Conservation (phyloP, 176 grass and related monocot genomes). For the Olyra latifolia region DNA sequence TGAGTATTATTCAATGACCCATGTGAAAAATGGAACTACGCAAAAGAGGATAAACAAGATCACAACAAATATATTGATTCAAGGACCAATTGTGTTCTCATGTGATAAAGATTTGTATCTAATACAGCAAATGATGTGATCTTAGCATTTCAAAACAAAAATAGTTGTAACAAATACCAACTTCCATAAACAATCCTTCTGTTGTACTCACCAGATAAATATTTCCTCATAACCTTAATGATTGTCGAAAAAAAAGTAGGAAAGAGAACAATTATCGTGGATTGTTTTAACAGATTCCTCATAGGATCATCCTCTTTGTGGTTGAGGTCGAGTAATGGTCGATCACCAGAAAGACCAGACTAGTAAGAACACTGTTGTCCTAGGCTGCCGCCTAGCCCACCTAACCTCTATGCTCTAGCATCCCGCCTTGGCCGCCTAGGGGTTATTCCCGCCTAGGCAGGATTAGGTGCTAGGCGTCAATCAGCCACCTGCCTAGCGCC, state of each 20-base stretch:
- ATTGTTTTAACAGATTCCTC: background rate
- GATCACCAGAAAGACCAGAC: background rate
- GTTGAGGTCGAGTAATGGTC: background rate
- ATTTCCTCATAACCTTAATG: background rate
- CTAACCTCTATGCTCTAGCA: too few species aligned
- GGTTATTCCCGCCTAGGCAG: too few species aligned
- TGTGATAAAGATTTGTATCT: background rate
- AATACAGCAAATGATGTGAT: background rate
- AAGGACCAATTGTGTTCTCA: background rate
- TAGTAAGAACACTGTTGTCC: background rate
- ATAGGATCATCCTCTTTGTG: background rate
- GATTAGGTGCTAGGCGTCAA: too few species aligned
- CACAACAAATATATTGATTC: slow-evolving; percentile 2
- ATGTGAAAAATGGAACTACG: background rate
- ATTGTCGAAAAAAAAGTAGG: background rate
- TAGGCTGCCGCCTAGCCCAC: too few species aligned
- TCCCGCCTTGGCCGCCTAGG: too few species aligned
- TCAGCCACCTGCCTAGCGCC: too few species aligned
- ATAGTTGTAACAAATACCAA: background rate
- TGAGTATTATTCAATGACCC: slow-evolving; percentile 5
- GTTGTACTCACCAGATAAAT: background rate
- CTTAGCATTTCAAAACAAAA: background rate
- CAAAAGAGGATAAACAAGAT: background rate
- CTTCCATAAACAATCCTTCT: background rate
- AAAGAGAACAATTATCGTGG: background rate